Base-by-base conservation (phyloP, 2,329 filamentous ascomycete species). In the Lasiodiplodia theobromae region DNA sequence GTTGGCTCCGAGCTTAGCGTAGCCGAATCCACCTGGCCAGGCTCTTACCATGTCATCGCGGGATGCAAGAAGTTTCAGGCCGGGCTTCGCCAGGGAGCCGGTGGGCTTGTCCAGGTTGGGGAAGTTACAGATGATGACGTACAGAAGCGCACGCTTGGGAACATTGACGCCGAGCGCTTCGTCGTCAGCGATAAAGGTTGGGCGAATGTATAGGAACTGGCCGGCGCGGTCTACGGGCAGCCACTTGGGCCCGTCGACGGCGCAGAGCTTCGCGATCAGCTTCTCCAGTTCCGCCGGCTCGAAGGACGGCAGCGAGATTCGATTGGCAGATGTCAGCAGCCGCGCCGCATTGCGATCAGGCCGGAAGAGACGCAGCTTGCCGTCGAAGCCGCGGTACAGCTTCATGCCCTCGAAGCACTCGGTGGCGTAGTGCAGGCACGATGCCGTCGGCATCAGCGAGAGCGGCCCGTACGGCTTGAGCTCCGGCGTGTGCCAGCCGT, bases 11-110 rank as follows among this genome's bases (percentile, higher is more conserved):
- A 97, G 88, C 82, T 97, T 97, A 70, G 94, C 93, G 77, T 91
- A 94, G 0, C 94, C 94, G 78, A 96, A 97, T 11, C 95, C 94
- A 70, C 94, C 94, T 23, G 93, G 93, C 94, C 94, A 97, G 14
- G 94, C 94, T 72, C 94, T 91, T 69, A 97, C 89, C 84, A 91
- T 92, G 79, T 97, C 92, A 72, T 94, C 89, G 67, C 88, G 87
- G 56, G 88, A 92, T 0, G 94, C 95, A 76, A 95, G 87, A 56
- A 97, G 87, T 74, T 87, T 90, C 85, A 96, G 75, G 7, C 77
- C 79, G 16, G 67, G 67, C 60, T 51, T 57, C 10, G 14, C 40
- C 10, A 58, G 34, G 7, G 65, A 51, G 52, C 75, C 75, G 5
- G 65, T 67, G 4, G 65, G 52, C 47, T 63, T 58, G 71, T 79